Evolutionary conservation across 768 basidiomycete genomes (phyloP).

Genomic region (Phylloporus sp.): DNA sequence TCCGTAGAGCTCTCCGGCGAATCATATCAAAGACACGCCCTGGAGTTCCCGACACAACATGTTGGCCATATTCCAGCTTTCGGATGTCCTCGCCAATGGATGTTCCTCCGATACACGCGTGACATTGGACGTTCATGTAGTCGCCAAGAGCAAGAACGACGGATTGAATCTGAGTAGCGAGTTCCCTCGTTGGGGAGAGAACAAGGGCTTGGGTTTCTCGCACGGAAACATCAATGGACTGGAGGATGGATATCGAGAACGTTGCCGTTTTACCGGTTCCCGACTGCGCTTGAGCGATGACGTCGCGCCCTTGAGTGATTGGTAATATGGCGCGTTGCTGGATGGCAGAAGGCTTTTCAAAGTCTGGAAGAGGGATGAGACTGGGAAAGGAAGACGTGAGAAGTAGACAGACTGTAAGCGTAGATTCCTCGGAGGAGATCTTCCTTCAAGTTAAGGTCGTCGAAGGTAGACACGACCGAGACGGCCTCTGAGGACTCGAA

Average conservation of each 20-base stretch:
- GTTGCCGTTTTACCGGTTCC: slow-evolving; percentile 99
- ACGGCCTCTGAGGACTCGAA: slow-evolving; percentile 95
- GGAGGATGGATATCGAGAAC: slow-evolving; percentile 96
- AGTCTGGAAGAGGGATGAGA: slow-evolving; percentile 46
- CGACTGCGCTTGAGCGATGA: slow-evolving; percentile 98
- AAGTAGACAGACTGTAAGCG: slow-evolving; percentile 76
- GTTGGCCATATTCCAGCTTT: slow-evolving; percentile 95
- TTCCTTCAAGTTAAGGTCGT: slow-evolving; percentile 88
- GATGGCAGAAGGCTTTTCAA: slow-evolving; percentile 98
- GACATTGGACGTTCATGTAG: slow-evolving; percentile 99
- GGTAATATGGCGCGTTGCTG: slow-evolving; percentile 97
- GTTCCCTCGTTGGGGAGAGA: slow-evolving; percentile 95
- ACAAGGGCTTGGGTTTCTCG: slow-evolving; percentile 96
- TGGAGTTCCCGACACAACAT: slow-evolving; percentile 95
- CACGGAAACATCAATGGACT: slow-evolving; percentile 93
- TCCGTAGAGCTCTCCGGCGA: slow-evolving; percentile 84
- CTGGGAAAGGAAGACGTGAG: not conserved
- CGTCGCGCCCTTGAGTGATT: slow-evolving; percentile 93
- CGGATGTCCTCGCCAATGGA: slow-evolving; percentile 97
- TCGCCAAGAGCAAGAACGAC: slow-evolving; percentile 94
- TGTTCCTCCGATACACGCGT: slow-evolving; percentile 96
- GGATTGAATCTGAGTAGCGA: slow-evolving; percentile 98
- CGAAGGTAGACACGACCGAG: slow-evolving; percentile 83
- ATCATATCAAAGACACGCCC: slow-evolving; percentile 99
- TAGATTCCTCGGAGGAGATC: slow-evolving; percentile 96